Evolutionary conservation across 257 asterid genomes (phyloP).

Genomic region (Fraxinus anomala): DNA sequence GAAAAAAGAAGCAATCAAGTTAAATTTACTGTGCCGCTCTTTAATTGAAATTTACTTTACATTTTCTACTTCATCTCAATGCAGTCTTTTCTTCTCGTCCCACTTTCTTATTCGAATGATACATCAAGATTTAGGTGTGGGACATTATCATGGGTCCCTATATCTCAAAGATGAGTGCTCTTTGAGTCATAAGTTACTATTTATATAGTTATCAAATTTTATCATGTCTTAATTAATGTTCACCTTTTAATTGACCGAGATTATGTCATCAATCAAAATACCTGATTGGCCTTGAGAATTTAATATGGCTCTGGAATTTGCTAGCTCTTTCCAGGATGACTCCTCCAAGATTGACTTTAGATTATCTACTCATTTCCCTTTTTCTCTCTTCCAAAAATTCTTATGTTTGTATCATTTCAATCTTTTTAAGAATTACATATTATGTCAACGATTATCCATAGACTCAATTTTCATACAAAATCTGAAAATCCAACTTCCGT

Average conservation of each 20-base stretch:
- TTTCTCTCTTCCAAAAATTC: constrained; percentile 10
- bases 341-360: constrained; percentile 40
- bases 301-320: constrained; percentile 32
- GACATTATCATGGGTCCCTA: constrained; percentile 29
- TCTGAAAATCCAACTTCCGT: background rate
- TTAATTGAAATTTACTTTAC: background rate
- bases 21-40: background rate
- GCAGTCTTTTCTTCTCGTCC: background rate
- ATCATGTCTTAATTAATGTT: constrained; percentile 31
- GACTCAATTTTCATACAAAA: background rate
- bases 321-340: constrained; percentile 18
- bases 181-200: constrained; percentile 46
- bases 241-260: constrained; percentile 47
- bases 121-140: constrained; percentile 20
- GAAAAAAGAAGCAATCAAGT: background rate
- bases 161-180: constrained; percentile 45
- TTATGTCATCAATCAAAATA: constrained; percentile 48
- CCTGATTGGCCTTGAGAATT: constrained; percentile 33
- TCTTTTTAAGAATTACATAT: constrained; percentile 6
- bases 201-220: constrained; percentile 28
- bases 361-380: constrained; percentile 11
- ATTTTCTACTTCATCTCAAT: background rate
- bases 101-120: background rate
- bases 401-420: constrained; percentile 30
- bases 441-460: background rate